Evolutionary conservation across 179 eudicot genomes (phyloP).

Genomic region (Corrigiola litoralis): DNA sequence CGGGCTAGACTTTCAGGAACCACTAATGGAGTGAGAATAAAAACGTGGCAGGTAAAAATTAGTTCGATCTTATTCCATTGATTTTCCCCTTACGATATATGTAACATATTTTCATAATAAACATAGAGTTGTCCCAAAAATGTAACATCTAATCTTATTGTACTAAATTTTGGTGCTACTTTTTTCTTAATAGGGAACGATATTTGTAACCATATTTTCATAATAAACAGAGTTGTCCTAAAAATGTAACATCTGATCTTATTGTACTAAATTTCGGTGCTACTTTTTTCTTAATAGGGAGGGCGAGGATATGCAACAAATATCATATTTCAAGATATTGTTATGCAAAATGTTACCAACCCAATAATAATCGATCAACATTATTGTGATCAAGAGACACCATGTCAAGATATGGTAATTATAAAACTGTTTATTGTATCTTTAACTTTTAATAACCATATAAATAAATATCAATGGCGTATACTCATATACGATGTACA

Average conservation of each 20-base stretch:
- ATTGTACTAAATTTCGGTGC: neutral
- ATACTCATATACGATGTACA: neutral
- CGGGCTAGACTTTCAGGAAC: slow-evolving; percentile 42
- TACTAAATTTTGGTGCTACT: no score
- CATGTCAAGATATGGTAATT: slow-evolving; percentile 57
- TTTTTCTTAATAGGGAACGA: slow-evolving; percentile 38
- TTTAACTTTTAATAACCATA: neutral
- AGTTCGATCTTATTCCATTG: neutral
- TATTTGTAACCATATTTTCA: neutral
- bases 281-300: slow-evolving; percentile 37
- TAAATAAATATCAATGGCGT: neutral
- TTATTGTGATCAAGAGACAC: slow-evolving; percentile 51
- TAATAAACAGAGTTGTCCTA: neutral
- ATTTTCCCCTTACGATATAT: neutral
- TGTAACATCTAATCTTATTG: neutral
- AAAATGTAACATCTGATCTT: neutral
- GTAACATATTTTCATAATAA: neutral
- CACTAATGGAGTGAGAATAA: slow-evolving; percentile 54
- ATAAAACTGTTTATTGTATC: neutral
- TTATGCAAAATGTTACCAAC: slow-evolving; percentile 66
- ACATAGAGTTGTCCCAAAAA: neutral
- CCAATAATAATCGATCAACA: slow-evolving; percentile 78
- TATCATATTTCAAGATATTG: slow-evolving; percentile 52
- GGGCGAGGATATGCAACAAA: slow-evolving; percentile 56
- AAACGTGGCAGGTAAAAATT: slow-evolving; percentile 55